phyloP scores from a whole-genome alignment of 176 grass and related monocot genomes.

The Saccharum officinarum region DNA sequence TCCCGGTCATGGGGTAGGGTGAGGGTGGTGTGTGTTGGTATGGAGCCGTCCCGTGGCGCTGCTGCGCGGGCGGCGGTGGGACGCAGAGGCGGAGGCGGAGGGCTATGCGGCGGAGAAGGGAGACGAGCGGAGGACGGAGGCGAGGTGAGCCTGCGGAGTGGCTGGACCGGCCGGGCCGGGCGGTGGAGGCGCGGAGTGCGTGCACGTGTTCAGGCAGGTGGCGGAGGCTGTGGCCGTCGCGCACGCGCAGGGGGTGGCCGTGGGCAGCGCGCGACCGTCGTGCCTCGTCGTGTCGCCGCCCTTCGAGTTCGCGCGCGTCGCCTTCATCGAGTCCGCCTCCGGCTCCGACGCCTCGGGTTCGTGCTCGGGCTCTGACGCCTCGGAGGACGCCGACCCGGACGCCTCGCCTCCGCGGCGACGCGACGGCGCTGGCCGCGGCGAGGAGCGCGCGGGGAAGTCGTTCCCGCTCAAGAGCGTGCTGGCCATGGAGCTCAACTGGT shows the following conservation, averaged over 20 bases:
- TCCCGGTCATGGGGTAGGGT: slow-evolving; percentile 57
- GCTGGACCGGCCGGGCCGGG: slow-evolving; percentile 63
- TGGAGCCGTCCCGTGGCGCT: slow-evolving; percentile 45
- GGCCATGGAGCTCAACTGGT: slow-evolving; percentile 85
- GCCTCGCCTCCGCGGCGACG: slow-evolving; percentile 11
- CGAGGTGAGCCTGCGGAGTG: slow-evolving; percentile 92
- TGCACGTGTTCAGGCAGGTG: slow-evolving; percentile 95
- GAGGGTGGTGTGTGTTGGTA: slow-evolving; percentile 7
- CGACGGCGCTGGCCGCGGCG: not conserved
- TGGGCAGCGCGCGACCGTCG: slow-evolving; percentile 77
- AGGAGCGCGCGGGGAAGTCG: slow-evolving; percentile 37
- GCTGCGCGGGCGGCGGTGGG: not conserved
- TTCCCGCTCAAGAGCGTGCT: slow-evolving; percentile 88
- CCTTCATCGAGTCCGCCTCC: slow-evolving; percentile 95
- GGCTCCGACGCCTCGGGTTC: slow-evolving; percentile 72
- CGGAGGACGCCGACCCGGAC: slow-evolving; percentile 42
- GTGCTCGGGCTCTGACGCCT: slow-evolving; percentile 62
- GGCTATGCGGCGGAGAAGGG: slow-evolving; percentile 24
- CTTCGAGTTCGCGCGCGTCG: slow-evolving; percentile 59
- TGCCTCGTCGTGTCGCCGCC: slow-evolving; percentile 93
- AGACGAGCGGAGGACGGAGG: slow-evolving; percentile 27
- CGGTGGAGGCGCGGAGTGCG: slow-evolving; percentile 80
- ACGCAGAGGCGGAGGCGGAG: not conserved
- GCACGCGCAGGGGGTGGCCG: slow-evolving; percentile 86
- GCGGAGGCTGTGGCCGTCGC: slow-evolving; percentile 75